phyloP scores from a whole-genome alignment of 1,284 basidiomycete species.

The Sporisorium exsertum region DNA sequence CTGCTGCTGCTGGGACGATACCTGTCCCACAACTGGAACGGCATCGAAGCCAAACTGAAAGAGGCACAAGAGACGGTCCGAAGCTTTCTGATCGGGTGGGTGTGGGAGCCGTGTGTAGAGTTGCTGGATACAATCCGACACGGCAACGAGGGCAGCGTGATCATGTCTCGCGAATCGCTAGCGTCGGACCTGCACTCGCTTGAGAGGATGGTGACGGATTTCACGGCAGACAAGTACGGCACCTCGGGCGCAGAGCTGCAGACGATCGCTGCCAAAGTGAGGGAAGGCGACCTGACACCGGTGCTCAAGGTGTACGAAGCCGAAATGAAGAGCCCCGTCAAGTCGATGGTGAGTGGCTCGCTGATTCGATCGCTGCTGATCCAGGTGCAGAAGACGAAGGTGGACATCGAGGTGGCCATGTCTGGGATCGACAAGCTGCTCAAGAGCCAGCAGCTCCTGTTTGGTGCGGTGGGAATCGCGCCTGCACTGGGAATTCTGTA shows the following conservation, averaged over 20 bases:
- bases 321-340: constrained; percentile 86
- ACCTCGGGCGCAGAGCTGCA: constrained; percentile 75
- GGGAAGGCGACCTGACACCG: constrained; percentile 85
- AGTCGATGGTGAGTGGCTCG: constrained; percentile 82
- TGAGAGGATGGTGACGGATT: constrained; percentile 88
- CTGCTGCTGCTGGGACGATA: constrained; percentile 38
- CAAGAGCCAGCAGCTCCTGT: constrained; percentile 93
- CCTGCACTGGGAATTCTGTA: constrained; percentile 87
- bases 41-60: constrained; percentile 70
- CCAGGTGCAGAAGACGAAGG: constrained; percentile 97
- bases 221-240: constrained; percentile 82
- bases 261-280: constrained; percentile 77
- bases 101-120: constrained; percentile 85
- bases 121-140: constrained; percentile 85
- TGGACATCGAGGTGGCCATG: constrained; percentile 89
- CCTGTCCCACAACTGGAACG: constrained; percentile 55
- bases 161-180: constrained; percentile 80
- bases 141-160: constrained; percentile 77
- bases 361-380: constrained; percentile 88
- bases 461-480: constrained; percentile 95
- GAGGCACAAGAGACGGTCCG: constrained; percentile 79
- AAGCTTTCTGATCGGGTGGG: constrained; percentile 85
- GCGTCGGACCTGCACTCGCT: constrained; percentile 86
- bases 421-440: constrained; percentile 89
- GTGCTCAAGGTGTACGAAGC: constrained; percentile 90